These are phyloP conservation scores for Amanita rubescens DNA, from an alignment of 768 basidiomycete species.

Conservation along the genomic window DNA sequence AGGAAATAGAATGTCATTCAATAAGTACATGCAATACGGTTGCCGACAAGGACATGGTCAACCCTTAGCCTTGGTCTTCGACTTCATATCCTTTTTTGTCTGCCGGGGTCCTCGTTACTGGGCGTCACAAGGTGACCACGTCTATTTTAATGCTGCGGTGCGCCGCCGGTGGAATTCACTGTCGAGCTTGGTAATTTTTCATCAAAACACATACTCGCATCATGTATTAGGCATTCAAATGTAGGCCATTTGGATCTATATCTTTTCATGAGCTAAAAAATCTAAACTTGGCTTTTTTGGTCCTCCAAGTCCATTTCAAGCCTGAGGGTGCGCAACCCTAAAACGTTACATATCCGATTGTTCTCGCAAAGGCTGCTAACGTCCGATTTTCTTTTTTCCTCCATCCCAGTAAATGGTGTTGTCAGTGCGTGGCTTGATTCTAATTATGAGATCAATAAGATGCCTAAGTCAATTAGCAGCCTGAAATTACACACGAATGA, in stretches of 20 bases:
- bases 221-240: background rate
- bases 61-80: background rate
- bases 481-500: constrained; percentile 14
- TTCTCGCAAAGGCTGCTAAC: constrained; percentile 8
- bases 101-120: background rate
- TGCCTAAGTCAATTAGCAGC: background rate
- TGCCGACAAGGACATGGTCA: background rate
- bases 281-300: background rate
- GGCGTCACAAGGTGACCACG: background rate
- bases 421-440: background rate
- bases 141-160: too few species aligned
- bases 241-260: background rate
- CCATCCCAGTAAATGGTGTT: constrained; percentile 15
- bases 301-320: background rate
- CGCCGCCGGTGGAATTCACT: too few species aligned
- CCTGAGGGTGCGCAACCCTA: background rate
- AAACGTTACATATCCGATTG: constrained; percentile 14
- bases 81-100: background rate
- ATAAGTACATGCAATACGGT: too few species aligned
- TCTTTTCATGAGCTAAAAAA: background rate
- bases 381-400: constrained; percentile 8
- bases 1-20: too few species aligned
- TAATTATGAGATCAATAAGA: constrained; percentile 2
- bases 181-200: too few species aligned
- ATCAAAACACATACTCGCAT: too few species aligned